A percentile compares a stretch with the other conserved stretches of the same genome.
phyloP scores from a whole-genome alignment of 1,284 basidiomycete genomes.

The Sporisorium reilianum region DNA sequence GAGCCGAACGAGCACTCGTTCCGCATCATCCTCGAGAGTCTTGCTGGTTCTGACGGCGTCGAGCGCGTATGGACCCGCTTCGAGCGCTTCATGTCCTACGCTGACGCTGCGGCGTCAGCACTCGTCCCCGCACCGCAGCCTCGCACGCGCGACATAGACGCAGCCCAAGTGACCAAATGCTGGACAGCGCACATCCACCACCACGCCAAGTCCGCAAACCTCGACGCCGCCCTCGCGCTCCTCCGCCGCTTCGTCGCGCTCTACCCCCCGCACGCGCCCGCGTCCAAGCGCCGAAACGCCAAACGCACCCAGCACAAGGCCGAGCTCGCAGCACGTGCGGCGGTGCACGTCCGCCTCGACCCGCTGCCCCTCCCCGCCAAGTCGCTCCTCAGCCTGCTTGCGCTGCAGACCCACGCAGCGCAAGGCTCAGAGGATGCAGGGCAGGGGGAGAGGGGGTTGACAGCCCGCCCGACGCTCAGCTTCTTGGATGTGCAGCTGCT shows the following conservation, averaged over 20 bases:
- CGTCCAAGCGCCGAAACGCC: background rate
- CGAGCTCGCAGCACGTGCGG: background rate
- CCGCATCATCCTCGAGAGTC: slow-evolving; percentile 44
- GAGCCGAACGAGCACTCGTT: slow-evolving; percentile 55
- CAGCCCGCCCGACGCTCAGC: slow-evolving; percentile 27
- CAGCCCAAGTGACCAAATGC: slow-evolving; percentile 31
- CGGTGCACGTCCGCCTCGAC: slow-evolving; percentile 4
- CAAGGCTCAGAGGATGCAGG: too few species aligned
- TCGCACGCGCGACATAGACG: slow-evolving; percentile 10
- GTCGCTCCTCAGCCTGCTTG: slow-evolving; percentile 11
- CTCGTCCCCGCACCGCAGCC: background rate
- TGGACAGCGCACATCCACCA: slow-evolving; percentile 53
- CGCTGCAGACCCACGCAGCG: too few species aligned
- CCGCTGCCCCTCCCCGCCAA: slow-evolving; percentile 25
- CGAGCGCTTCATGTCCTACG: background rate
- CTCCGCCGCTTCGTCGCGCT: slow-evolving; percentile 14
- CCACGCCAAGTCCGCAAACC: slow-evolving; percentile 26
- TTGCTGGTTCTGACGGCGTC: background rate
- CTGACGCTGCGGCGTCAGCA: background rate
- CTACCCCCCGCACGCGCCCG: slow-evolving; percentile 21
- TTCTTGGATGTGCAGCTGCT: slow-evolving; percentile 59
- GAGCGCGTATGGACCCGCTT: slow-evolving; percentile 50
- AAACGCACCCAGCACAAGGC: slow-evolving; percentile 1
- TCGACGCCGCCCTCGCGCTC: slow-evolving; percentile 16
- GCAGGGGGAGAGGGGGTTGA: too few species aligned